Base-by-base conservation (phyloP, 805 yeast species). In the Debaryomyces hansenii region DNA sequence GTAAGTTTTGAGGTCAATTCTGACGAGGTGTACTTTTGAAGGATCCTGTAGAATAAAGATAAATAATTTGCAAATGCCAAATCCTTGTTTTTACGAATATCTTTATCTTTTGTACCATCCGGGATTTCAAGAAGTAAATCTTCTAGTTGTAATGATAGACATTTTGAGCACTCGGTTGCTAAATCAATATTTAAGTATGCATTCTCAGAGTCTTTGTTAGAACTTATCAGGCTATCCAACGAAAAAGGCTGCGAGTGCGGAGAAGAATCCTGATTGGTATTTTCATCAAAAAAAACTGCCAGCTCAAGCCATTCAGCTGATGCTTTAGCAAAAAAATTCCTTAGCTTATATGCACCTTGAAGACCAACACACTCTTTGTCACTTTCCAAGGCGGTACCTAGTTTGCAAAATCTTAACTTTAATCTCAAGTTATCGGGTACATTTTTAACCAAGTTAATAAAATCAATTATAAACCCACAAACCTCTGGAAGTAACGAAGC, bases 61-160 rank as follows among this genome's bases (percentile, higher is more conserved):
- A 85, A 87, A 56, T 84, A 85, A 50, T 83, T 83, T 4, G 85
- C 83, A 62, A 87, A 87, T 9, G 82, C 74, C 39, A 85, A 78
- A 27, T 80, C 80, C 54, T 78, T 80, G 29, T 82, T 77, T 50
- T 79, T 77, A 35, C 69, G 69, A 29, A 80, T 56, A 52, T 83
- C 87, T 15, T 68, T 70, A 44, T 78, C 83, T 42, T 74, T 72
- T 10, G 74, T 69, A 24, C 80, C 83, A 47, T 72, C 84, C 31
- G 79, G 84, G 20, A 78, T 74, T 46, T 83, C 91, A 37, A 84
- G 60, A 4, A 84, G 76, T 28, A 84, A 60, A n/a, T 75, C 72
- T 21, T 77, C 77, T 20, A 87, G 71, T 16, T 83, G 71, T 18
- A 75, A 59, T 2, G 85, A 75, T 44, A 87, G 62, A 16, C 84